Evolutionary conservation across 164 flowering plant genomes (phyloP).

Genomic region (Houttuynia cordata): DNA sequence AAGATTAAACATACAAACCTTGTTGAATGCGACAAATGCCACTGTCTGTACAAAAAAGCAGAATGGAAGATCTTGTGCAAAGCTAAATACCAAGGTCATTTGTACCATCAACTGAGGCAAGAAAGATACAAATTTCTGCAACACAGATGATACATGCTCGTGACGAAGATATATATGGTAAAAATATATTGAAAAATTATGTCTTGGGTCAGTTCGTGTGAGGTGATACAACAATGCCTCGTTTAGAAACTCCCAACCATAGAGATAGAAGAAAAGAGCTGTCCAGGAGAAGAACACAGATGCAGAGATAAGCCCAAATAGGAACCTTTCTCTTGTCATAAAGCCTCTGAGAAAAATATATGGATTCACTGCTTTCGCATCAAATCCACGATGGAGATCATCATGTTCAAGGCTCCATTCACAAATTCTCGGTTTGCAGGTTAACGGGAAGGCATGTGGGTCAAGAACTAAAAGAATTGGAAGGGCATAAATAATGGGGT

Average conservation of each 20-base stretch:
- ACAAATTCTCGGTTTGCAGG: slow-evolving; percentile 36
- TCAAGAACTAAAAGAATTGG: slow-evolving; percentile 69
- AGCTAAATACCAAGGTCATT: slow-evolving; percentile 47
- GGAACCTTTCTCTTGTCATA: slow-evolving; percentile 39
- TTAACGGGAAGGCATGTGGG: slow-evolving; percentile 26
- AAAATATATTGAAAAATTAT: slow-evolving; percentile 90
- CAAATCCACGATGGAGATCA: slow-evolving; percentile 2
- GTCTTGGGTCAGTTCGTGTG: slow-evolving; percentile 96
- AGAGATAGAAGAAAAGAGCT: slow-evolving; percentile 52
- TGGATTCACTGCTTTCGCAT: not conserved
- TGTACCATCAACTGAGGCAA: slow-evolving; percentile 86
- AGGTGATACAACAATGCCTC: slow-evolving; percentile 92
- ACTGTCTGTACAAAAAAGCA: slow-evolving; percentile 82
- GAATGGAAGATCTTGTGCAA: slow-evolving; percentile 71
- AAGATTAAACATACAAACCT: slow-evolving; percentile 31
- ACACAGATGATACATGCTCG: slow-evolving; percentile 37
- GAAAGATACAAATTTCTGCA: slow-evolving; percentile 79
- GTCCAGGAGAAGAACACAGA: slow-evolving; percentile 57
- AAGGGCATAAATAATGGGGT: slow-evolving; percentile 86
- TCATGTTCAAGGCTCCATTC: slow-evolving; percentile 28
- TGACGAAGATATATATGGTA: slow-evolving; percentile 87
- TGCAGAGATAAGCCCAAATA: slow-evolving; percentile 62
- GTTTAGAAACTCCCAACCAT: slow-evolving; percentile 75
- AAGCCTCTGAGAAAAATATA: slow-evolving; percentile 16
- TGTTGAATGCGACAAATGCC: slow-evolving; percentile 93